Evolutionary conservation across 805 yeast species (phyloP).

Genomic region (Pichia kluyveri): DNA sequence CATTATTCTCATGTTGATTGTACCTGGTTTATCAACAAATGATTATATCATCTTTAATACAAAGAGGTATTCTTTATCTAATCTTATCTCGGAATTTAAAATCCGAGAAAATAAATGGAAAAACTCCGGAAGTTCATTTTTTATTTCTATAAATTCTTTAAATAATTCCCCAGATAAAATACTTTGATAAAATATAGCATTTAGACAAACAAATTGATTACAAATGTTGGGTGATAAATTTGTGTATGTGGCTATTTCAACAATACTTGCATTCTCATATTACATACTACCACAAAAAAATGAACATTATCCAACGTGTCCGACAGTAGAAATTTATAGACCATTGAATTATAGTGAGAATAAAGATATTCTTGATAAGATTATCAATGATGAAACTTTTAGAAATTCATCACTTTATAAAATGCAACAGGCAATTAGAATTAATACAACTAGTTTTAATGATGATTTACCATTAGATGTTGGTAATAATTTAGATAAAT

Average conservation of each 20-base stretch:
- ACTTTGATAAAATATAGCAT: too few relatives aligned
- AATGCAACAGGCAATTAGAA: constrained; percentile 49
- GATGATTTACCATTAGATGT: constrained; percentile 42
- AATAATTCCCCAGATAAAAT: too few relatives aligned
- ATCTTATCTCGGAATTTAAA: background rate
- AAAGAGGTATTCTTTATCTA: too few relatives aligned
- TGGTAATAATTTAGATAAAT: constrained; percentile 42
- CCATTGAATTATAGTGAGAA: constrained; percentile 26
- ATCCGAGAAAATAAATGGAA: too few relatives aligned
- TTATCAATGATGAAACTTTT: constrained; percentile 30
- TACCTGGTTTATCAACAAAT: constrained; percentile 6
- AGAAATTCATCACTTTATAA: constrained; percentile 33
- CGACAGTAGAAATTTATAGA: constrained; percentile 15
- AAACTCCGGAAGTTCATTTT: too few relatives aligned
- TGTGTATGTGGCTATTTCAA: too few relatives aligned
- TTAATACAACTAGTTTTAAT: constrained; percentile 49
- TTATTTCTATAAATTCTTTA: too few relatives aligned
- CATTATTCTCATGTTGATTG: constrained; percentile 6
- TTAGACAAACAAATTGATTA: too few relatives aligned
- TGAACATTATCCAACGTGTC: constrained; percentile 6
- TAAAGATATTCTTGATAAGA: constrained; percentile 25
- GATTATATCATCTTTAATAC: too few relatives aligned
- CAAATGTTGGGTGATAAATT: too few relatives aligned
- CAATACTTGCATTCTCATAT: too few relatives aligned
- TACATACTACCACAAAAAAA: too few relatives aligned